phyloP scores from a whole-genome alignment of 352 stramenopile species.

The Globisporangium apiculatum region DNA sequence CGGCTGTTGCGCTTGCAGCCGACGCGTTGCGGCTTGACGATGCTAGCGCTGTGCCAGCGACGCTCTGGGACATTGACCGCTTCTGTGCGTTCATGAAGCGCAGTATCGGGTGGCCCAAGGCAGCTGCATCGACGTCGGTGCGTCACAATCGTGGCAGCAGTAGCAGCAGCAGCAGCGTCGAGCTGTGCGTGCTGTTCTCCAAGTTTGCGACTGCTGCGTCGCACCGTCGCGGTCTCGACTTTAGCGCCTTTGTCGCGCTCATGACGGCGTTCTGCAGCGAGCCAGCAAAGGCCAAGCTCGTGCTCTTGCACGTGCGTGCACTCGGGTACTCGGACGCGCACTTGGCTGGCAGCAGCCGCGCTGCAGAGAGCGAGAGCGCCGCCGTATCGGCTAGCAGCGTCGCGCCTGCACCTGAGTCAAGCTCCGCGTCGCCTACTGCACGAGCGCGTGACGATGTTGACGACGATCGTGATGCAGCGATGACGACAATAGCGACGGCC shows the following conservation, averaged over 20 bases:
- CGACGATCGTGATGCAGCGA: conserved; percentile 6
- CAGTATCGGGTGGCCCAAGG: conserved; percentile 8
- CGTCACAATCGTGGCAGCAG: neutral
- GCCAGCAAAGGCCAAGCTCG: conserved; percentile 27
- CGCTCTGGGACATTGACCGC: conserved; percentile 53
- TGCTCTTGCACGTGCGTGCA: conserved; percentile 40
- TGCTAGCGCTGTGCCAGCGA: neutral
- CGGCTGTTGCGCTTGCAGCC: neutral
- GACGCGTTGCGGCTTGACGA: neutral
- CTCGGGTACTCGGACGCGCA: conserved; percentile 33
- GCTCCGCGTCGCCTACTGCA: neutral
- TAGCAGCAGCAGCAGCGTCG: neutral
- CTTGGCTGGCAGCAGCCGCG: neutral
- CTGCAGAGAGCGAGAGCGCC: neutral
- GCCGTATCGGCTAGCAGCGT: conserved; percentile 3
- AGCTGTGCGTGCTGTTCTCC: conserved; percentile 64
- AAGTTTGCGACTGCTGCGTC: conserved; percentile 38
- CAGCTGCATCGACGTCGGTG: neutral
- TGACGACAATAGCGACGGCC: conserved; percentile 6
- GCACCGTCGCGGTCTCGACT: conserved; percentile 22
- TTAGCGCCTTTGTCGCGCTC: conserved; percentile 35
- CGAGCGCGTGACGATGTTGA: neutral
- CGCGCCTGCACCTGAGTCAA: neutral
- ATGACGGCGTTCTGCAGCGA: conserved; percentile 40
- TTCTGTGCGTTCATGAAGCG: conserved; percentile 46